Conservation (phyloP, 495 filamentous ascomycete genomes). For the Penicillium maclennaniae region DNA sequence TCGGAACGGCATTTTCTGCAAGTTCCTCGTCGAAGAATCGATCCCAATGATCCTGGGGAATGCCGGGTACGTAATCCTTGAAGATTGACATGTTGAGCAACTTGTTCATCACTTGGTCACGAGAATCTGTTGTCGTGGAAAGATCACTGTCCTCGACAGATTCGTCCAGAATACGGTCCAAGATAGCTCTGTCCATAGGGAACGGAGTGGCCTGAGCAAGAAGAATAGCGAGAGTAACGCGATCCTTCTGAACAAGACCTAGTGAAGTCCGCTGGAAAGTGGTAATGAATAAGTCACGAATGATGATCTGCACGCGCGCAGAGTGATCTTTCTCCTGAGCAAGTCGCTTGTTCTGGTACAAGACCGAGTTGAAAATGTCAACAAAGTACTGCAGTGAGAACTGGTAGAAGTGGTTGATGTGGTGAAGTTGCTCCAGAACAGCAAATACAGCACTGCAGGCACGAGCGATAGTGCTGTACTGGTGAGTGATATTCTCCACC, state of each 20-base stretch:
- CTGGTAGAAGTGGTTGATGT: slow-evolving; percentile 99
- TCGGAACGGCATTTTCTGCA: slow-evolving; percentile 82
- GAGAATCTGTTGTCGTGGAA: slow-evolving; percentile 60
- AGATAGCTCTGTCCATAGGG: slow-evolving; percentile 82
- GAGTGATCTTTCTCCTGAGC: slow-evolving; percentile 70
- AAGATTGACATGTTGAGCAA: slow-evolving; percentile 67
- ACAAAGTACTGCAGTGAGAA: slow-evolving; percentile 98
- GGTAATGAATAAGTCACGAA: slow-evolving; percentile 84
- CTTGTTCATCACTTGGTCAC: slow-evolving; percentile 64
- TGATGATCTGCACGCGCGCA: slow-evolving; percentile 76
- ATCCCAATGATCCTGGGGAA: slow-evolving; percentile 66
- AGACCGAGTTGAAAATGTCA: slow-evolving; percentile 92
- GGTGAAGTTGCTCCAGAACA: slow-evolving; percentile 92
- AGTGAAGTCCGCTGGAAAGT: slow-evolving; percentile 88
- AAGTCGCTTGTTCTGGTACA: slow-evolving; percentile 75
- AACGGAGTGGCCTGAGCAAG: slow-evolving; percentile 91
- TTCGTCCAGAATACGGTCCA: slow-evolving; percentile 82
- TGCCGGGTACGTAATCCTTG: slow-evolving; percentile 63
- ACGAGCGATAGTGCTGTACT: slow-evolving; percentile 87
- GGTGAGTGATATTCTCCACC: slow-evolving; percentile 87
- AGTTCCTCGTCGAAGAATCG: slow-evolving; percentile 79
- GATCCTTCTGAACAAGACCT: slow-evolving; percentile 90
- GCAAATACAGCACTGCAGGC: slow-evolving; percentile 97
- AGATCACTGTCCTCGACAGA: slow-evolving; percentile 72
- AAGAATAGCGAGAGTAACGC: slow-evolving; percentile 91